Base-by-base conservation (phyloP, 805 yeast species). In the Kluyveromyces dobzhanskii region DNA sequence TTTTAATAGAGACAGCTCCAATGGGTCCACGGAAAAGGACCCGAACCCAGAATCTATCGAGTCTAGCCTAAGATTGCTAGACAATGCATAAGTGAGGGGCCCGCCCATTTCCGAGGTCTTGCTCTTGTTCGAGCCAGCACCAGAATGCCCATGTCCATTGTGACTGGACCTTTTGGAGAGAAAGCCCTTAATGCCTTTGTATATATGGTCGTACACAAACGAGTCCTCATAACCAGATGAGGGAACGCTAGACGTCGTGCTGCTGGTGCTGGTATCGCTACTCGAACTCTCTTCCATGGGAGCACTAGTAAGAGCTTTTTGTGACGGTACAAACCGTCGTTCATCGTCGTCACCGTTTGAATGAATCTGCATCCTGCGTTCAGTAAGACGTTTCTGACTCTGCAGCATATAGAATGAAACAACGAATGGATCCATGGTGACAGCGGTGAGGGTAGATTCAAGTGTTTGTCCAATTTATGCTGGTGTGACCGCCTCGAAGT, bases 1-100 rank as follows among this genome's bases (percentile, higher is more conserved):
- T 35, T 56, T 58, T 8, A 38, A 45, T 45, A 61, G 39, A 2
- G 17, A 16, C 14, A 34, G 9, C 9, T 26, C 21, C 32, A 30
- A 30, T 27, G 30, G 30, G 19, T 30, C 21, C 8, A 7, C 14
- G n/a, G 12, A 9, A n/a, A 17, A 16, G n/a, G 32, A 16, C n/a
- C 21, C 21, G 8, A 14, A 17, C 21, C 32, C 32, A 17, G 21
- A 9, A 16, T 17, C 32, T 7, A 7, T 17, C n/a, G 16, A 11
- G 7, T 30, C 32, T 10, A 17, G 11, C 19, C 30, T 17, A 11
- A 34, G 19, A 13, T 8, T 24, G 14, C 30, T 25, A 2, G 37
- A 34, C 9, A 34, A 25, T 12, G 30, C 17, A 34, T 34, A 34
- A 11, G 37, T 34, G 10, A 34, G 14, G 4, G 37, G 37, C 5